Percentiles rank a stretch among this genome's conserved stretches.
These are phyloP conservation scores for Astraeus odoratus DNA, from an alignment of 768 basidiomycete genomes.

Conservation along the genomic window DNA sequence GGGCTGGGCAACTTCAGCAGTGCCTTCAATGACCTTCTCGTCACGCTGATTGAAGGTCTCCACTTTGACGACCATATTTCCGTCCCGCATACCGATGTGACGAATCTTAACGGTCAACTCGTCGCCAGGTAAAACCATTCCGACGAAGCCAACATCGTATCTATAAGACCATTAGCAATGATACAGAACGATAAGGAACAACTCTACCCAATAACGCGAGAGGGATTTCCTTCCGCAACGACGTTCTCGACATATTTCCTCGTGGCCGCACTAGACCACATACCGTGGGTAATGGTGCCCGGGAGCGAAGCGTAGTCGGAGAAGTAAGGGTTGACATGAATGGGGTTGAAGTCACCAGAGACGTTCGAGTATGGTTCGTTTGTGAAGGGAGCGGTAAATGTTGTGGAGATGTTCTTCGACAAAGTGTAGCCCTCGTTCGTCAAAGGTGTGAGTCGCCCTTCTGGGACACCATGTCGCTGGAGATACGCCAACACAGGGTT, in stretches of 20 bases:
- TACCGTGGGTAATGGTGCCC: constrained; percentile 95
- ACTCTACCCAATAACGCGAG: constrained; percentile 83
- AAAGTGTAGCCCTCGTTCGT: constrained; percentile 84
- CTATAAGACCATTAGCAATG: constrained; percentile 30
- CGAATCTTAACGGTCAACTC: constrained; percentile 80
- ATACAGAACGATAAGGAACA: constrained; percentile 1
- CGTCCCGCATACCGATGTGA: constrained; percentile 87
- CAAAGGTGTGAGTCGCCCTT: constrained; percentile 72
- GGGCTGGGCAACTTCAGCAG: constrained; percentile 90
- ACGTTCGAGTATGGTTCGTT: constrained; percentile 95
- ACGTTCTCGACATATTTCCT: constrained; percentile 89
- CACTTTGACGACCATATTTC: constrained; percentile 87
- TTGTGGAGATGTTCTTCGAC: constrained; percentile 51
- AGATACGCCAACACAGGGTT: constrained; percentile 93
- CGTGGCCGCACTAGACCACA: constrained; percentile 95
- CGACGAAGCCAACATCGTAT: constrained; percentile 92
- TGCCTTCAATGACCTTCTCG: constrained; percentile 88
- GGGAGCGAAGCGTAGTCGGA: constrained; percentile 89
- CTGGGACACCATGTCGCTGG: constrained; percentile 78
- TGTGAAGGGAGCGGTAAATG: constrained; percentile 78
- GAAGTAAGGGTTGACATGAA: constrained; percentile 98
- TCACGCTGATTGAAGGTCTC: constrained; percentile 79
- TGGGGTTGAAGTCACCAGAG: constrained; percentile 98
- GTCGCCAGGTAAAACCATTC: constrained; percentile 93
- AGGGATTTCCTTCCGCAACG: constrained; percentile 87